These are phyloP conservation scores for Aspergillus novoparasiticus DNA, from an alignment of 2,329 filamentous ascomycete genomes.

Conservation along the genomic window DNA sequence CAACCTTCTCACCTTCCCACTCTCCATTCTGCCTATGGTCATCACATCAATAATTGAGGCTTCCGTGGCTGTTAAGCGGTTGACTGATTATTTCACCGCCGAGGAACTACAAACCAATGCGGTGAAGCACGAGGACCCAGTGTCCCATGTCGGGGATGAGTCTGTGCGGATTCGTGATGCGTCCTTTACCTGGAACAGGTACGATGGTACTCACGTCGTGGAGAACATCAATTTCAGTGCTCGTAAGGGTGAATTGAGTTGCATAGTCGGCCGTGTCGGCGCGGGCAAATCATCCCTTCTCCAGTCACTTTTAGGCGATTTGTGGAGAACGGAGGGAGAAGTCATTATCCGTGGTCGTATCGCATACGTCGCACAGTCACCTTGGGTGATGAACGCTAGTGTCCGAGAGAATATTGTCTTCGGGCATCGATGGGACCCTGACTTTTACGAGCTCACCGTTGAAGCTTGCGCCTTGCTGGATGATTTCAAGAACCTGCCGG, in stretches of 20 bases:
- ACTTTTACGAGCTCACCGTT: constrained; percentile 91
- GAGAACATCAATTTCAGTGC: constrained; percentile 85
- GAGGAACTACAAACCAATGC: constrained; percentile 91
- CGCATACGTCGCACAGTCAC: constrained; percentile 88
- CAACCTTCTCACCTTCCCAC: constrained; percentile 92
- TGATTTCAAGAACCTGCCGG: constrained; percentile 88
- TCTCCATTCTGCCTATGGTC: constrained; percentile 94
- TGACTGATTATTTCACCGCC: constrained; percentile 81
- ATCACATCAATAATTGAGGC: constrained; percentile 96
- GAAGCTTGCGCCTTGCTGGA: constrained; percentile 87
- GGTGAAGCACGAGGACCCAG: constrained; percentile 68
- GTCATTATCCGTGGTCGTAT: constrained; percentile 80
- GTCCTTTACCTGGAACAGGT: constrained; percentile 92
- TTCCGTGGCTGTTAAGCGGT: constrained; percentile 82
- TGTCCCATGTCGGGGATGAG: constrained; percentile 79
- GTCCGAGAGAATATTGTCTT: constrained; percentile 98
- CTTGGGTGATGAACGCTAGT: constrained; percentile 98
- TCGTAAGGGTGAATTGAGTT: constrained; percentile 89
- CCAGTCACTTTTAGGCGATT: constrained; percentile 82
- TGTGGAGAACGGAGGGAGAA: constrained; percentile 85
- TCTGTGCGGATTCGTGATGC: constrained; percentile 80
- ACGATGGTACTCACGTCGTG: constrained; percentile 68
- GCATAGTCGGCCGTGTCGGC: constrained; percentile 91
- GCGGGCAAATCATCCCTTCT: constrained; percentile 92
- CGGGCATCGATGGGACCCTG: constrained; percentile 87